Base-by-base conservation (phyloP, 2,329 filamentous ascomycete genomes). In the Epicoccum nigrum region DNA sequence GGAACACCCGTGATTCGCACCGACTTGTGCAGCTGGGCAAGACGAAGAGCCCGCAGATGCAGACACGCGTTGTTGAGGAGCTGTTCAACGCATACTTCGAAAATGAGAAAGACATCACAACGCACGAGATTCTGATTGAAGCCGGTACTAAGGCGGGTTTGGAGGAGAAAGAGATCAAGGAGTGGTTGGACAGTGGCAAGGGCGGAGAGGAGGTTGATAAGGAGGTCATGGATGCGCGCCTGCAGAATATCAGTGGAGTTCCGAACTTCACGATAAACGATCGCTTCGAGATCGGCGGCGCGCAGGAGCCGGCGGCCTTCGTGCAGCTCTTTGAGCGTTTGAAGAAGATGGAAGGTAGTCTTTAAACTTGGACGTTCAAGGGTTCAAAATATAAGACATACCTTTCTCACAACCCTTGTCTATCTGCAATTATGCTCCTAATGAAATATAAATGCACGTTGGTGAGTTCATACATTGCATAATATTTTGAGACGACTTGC, bases 1-100 rank as follows among this genome's bases (percentile, higher is more conserved):
- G 92, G 39, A 89, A 86, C 64, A 93, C 90, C 15, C 80, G 90
- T 16, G 88, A 95, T 63, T 88, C 87, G 49, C 91, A 96, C 72
- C 83, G 91, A 3, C 54, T 69, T 4, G 81, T 92, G 35, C 85
- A 92, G 74, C 80, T 92, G 47, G 90, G 72, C 74, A 85, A 79
- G 65, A 76, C 68, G 67, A 85, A 82, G 59, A 74, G 76, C 2
- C 58, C 68, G 21, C 74, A 79, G 58, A 81, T 83, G 31, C 79
- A 79, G 59, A 70, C 68, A 7, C 69, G 73, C 13, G 70, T 74
- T 7, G 66, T 74, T 11, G 73, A 75, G 47, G 71, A 72, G 56
- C 60, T 76, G 2, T 75, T 76, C 43, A 56, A 63, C 3, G 70
- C 66, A 6, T 80, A 80, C 58, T 80, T 80, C 52, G 78, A 74